Evolutionary conservation across 768 basidiomycete species (phyloP), one percentile per base, ranked within the genome.

Genomic region (Harrya chromipes): DNA sequence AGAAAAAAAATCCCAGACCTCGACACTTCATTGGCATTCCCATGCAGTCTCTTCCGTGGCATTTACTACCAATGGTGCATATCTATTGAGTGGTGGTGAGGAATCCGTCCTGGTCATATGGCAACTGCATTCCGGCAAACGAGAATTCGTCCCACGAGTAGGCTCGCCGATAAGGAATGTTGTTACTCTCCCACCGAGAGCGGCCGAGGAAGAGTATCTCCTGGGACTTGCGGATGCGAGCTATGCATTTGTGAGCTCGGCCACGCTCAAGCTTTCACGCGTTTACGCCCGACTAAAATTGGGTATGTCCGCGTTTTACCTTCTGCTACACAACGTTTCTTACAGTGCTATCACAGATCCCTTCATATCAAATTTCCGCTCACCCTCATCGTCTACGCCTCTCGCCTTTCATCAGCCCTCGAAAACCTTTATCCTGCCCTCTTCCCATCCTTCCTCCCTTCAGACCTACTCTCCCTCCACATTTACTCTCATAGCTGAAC

Each of bases 21-120:
- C 90, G 4, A 79, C 83, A 5, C 70, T 97, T 44, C 95, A 97
- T 69, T 99, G 97, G 97, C 97, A 99, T 64, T 89, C 95, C 3
- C 95, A 98, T 65, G 81, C 92, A 4, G 90, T 98, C 16, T 84
- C 88, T 4, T 85, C 91, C 1, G 66, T 99, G 23, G 75, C 84
- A 0, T 99, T 98, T 67, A 90, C 93, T 0, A 70, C 84, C 12
- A 94, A 95, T 56, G 97, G 97, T 12, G 87, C 92, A 8, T 95
- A 97, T 66, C 70, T 99, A 16, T 70, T 98, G 41, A 94, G 90
- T 52, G 95, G 93, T 54, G 97, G 97, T 39, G 92, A 97, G 67
- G 97, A 98, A 66, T 81, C 88, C 27, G 95, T 97, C 10, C 70
- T 99, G n/a, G 94, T 98, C 34, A 86, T 95, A 50, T 99, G 97